phyloP scores from a whole-genome alignment of 176 grass and related monocot species.

The barley (Hordeum vulgare) region MorexV3_pseudomolecules_assembly NC_058519.1:602491725-602492224 shows the following conservation, averaged over 20 bases:
- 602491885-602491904: background rate
- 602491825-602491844: background rate
- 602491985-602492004: background rate
- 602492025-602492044: background rate
- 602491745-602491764: background rate
- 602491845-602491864: background rate
- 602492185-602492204: slow-evolving; percentile 69
- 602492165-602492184: slow-evolving; percentile 80
- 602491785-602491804: background rate
- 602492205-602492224: slow-evolving; percentile 80
- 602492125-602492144: background rate
- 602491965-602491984: slow-evolving; percentile 1
- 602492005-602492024: background rate
- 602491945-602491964: background rate
- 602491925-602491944: background rate
- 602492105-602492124: background rate
- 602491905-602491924: background rate
- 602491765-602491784: background rate
- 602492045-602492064: background rate
- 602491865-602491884: background rate
- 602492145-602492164: background rate
- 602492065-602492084: background rate
- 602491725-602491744: background rate
- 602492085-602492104: background rate
- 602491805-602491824: background rate